Base-by-base conservation (phyloP, 108 stramenopile species). In the Asterionellopsis glacialis region DNA sequence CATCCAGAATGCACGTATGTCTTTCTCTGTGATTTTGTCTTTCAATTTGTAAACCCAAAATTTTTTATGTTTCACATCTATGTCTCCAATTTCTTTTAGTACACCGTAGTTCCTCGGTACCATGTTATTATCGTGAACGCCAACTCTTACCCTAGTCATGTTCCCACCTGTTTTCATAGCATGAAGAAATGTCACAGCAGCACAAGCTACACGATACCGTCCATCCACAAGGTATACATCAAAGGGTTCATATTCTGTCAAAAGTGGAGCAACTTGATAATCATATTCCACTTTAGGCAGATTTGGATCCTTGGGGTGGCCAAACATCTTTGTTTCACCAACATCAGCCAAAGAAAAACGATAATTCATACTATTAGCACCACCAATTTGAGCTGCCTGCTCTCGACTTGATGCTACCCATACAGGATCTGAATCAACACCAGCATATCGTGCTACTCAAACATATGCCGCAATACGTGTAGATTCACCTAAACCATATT, bases 161-260 rank as follows among this genome's bases (percentile, higher is more conserved):
- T n/a, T n/a, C n/a, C n/a, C n/a, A n/a, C n/a, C n/a, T n/a, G n/a
- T n/a, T n/a, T n/a, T 64, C 19, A 48, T 54, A 11, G 74, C 79
- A 45, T 80, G 79, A 42, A 80, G 50, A 48, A 80, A 48, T 38
- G 63, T 43, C 22, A 55, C 38, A 33, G 51, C 53, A 12, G 64
- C 50, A 42, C 75, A 77, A 6, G 73, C 76, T 13, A 74, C 56
- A 45, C 80, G 39, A 24, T 60, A 76, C 38, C 76, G 57, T 24
- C 80, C 80, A 67, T 81, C 80, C 15, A 81, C 76, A 33, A 77
- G 28, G 38, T 81, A 81, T 6, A 71, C 68, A 64, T 81, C 80
- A 54, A 81, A 81, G 14, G 80, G 64, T 39, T 55, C 15, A 22
- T 40, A 16, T 45, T 81, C 80, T 12, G 19, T 22, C 22, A 60